Base-by-base conservation (phyloP, 768 basidiomycete genomes). In the Amylocystis lapponica region DNA sequence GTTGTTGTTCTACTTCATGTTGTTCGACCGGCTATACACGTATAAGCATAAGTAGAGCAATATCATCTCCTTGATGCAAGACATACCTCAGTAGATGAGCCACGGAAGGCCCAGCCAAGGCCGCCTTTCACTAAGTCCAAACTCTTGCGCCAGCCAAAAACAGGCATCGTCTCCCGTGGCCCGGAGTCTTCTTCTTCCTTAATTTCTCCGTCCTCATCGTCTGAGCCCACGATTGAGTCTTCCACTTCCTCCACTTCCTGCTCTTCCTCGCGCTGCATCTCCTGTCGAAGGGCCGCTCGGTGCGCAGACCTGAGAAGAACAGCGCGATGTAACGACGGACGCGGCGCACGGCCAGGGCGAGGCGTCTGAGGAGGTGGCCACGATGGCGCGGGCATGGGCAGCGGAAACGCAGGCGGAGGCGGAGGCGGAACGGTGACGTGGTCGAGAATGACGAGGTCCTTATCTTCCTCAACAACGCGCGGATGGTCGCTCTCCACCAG, bases 291-390 rank as follows among this genome's bases (percentile, higher is more conserved):
- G 0, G 76, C 72, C 0, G 76, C 76, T 12, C 81, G 69, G 53
- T 86, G 83, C 0, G 81, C 82, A 29, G 79, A 82, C 9, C 82
- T 72, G 11, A 87, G 76, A 9, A 87, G 66, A 2, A 87, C 84
- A 0, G 81, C 79, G 11, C 78, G 76, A 52, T 87, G 83, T 2
- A 87, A 62, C 2, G 77, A 79, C 13, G 68, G 67, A 1, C 75
- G 65, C 4, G 59, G 53, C 10, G 44, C 46, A 19, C 59, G 54
- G 10, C 54, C 54, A 5, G 36, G 63, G 35, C 43, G 64, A 36
- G 59, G 59, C 5, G 59, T 56, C 16, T 47, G 53, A 4, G 47
- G 48, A 5, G 49, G 41, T 13, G 50, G 47, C 7, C 50, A 47
- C 3, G 33, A 30, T 8, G 50, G 51, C 2, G 31, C 27, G 7